Evolutionary conservation across 2,329 filamentous ascomycete species (phyloP), one percentile per base, ranked within the genome.

Genomic region (Aspergillus transmontanensis): DNA sequence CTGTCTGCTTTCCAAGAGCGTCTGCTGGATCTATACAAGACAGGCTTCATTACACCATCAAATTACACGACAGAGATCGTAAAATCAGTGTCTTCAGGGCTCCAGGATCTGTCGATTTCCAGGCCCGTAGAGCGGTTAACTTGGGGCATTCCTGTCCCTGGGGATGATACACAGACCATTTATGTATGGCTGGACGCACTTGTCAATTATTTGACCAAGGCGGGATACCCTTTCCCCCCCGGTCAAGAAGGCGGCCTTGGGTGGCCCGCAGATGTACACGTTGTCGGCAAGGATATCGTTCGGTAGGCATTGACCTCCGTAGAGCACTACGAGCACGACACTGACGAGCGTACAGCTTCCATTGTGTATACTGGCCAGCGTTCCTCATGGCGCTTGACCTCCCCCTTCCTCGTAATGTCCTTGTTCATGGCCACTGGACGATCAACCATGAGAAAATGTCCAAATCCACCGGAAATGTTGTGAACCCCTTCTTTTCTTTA

Each of bases 101-200:
- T 99, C 1, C 87, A 92, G 71, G 95, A 99, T 75, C 84, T 99
- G 16, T 97, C 93, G 4, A 87, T 97, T 57, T 98, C 94, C 2
- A 86, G 96, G 32, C 95, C 95, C 0, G 82, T 85, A 4, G 87
- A 89, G 60, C 86, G 95, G 55, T 79, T 98, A 46, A 86, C 82
- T 28, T 99, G 95, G 95, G 95, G 95, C 4, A 91, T 99, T 61
- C 88, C 85, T 7, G 95, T 97, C 30, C 95, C 95, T 0, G 89
- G 89, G 59, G 95, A 99, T 72, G 81, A 86, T 0, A 87, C 83
- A 21, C 95, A 98, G 78, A 98, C 94, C 3, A 94, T 99, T 62
- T 99, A 99, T 73, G 96, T 99, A 36, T 99, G 95, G 95, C 86
- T 99, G 0, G 96, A 99, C 79, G 95, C 95, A 1, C 86, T 99